Evolutionary conservation across 2,329 filamentous ascomycete species (phyloP), one percentile per base, ranked within the genome.

Genomic region (Coniella lustricola): DNA sequence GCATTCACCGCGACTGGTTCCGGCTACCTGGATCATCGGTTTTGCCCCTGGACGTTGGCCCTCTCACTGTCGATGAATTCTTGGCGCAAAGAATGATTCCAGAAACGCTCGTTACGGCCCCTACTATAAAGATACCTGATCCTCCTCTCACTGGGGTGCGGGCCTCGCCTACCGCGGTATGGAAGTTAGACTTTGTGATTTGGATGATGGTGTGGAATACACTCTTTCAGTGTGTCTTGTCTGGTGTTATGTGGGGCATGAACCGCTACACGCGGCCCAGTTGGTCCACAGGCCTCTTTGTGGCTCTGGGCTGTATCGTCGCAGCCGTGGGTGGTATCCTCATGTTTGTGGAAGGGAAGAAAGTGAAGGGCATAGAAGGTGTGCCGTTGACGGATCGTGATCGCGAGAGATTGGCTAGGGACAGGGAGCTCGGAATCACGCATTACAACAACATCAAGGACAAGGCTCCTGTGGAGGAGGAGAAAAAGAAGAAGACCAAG

Each of bases 201-300:
- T 90, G 84, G 84, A 75, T 83, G 57, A 90, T 89, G 67, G 75
- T 89, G 3, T 74, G 72, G 69, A 94, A 95, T 60, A 93, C 88
- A 0, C 75, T 90, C 47, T 74, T 93, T 38, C 90, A 95, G 64
- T 75, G 75, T 34, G 74, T 80, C 16, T 73, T 95, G 2, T 85
- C 81, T 8, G 83, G 77, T 3, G 85, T 89, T 67, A 94, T 95
- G 89, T 94, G 87, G 86, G 82, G 79, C 2, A 72, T 86, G 65
- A 85, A 87, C 60, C 72, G 86, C 18, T 83, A 82, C 59, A 68
- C 84, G 18, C 73, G 89, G n/a, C 87, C 89, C 0, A 77, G 78
- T 18, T 94, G 87, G 87, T 77, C 82, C 10, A 90, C 87, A 0
- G 89, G 87, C 1, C 66, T 90, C 0, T 88, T 93, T 60, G 84